These are phyloP conservation scores for Phytophthora pluvialis DNA, from an alignment of 352 stramenopile genomes.

Conservation along the genomic window DNA sequence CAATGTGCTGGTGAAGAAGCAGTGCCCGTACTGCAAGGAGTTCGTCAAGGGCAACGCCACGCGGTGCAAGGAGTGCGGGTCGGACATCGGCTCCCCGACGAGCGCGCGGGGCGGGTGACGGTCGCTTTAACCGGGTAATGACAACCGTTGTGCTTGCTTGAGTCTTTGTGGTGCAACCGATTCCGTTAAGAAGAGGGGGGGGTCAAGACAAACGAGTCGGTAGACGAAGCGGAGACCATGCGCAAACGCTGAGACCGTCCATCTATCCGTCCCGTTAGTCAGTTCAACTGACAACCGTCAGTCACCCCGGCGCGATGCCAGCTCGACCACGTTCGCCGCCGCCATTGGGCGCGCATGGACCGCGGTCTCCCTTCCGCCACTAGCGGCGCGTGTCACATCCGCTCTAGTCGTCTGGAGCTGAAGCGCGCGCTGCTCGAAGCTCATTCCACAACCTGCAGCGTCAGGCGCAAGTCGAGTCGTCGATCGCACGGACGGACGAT, in stretches of 20 bases:
- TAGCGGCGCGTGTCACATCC: slow-evolving; percentile 24
- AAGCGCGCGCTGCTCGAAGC: background rate
- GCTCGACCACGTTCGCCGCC: slow-evolving; percentile 6
- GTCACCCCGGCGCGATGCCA: background rate
- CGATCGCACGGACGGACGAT: slow-evolving; percentile 20
- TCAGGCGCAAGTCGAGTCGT: slow-evolving; percentile 18
- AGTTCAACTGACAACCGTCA: background rate
- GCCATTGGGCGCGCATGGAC: slow-evolving; percentile 3
- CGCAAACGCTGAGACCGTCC: too few relatives aligned
- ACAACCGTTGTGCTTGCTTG: too few relatives aligned
- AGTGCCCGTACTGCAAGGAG: slow-evolving; percentile 67
- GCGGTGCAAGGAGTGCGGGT: slow-evolving; percentile 33
- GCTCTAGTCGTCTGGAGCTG: slow-evolving; percentile 17
- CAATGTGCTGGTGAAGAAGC: slow-evolving; percentile 58
- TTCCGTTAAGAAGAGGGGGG: too few relatives aligned
- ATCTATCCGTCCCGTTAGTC: too few relatives aligned
- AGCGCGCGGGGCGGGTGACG: background rate
- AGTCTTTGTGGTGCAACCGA: too few relatives aligned
- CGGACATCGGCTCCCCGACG: slow-evolving; percentile 8
- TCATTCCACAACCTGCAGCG: slow-evolving; percentile 21
- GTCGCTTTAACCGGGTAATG: too few relatives aligned
- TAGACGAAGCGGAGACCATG: too few relatives aligned
- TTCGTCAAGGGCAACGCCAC: slow-evolving; percentile 51
- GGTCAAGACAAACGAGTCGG: too few relatives aligned
- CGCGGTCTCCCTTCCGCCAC: slow-evolving; percentile 4